phyloP scores from a whole-genome alignment of 2,329 filamentous ascomycete genomes.

The Diplodia sapinea region DNA sequence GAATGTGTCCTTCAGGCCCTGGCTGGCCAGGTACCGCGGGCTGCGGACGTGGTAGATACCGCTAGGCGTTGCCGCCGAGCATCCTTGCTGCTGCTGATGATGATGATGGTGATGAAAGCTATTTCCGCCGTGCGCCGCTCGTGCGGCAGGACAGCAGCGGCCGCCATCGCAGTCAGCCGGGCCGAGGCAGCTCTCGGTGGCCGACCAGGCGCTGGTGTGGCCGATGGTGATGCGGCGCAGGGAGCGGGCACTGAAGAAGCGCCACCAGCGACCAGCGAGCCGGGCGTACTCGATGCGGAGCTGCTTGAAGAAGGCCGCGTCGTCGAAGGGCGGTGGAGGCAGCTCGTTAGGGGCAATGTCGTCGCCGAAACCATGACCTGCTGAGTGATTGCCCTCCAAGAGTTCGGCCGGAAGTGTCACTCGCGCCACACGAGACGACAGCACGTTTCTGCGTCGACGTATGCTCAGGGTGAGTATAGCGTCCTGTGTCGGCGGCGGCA shows the following conservation, averaged over 20 bases:
- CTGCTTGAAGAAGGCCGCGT: slow-evolving; percentile 22
- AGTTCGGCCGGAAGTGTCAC: slow-evolving; percentile 23
- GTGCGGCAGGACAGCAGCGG: slow-evolving; percentile 10
- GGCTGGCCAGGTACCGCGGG: slow-evolving; percentile 40
- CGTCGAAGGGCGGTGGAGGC: slow-evolving; percentile 15
- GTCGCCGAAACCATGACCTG: background rate
- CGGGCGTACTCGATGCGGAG: slow-evolving; percentile 27
- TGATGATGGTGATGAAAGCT: background rate
- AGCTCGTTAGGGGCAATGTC: background rate
- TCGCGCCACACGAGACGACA: slow-evolving; percentile 23
- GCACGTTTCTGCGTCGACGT: slow-evolving; percentile 10
- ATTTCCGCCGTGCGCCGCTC: slow-evolving; percentile 8
- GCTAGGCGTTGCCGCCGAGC: slow-evolving; percentile 10
- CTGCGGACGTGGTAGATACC: slow-evolving; percentile 21
- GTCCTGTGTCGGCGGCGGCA: background rate
- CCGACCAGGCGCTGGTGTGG: slow-evolving; percentile 21
- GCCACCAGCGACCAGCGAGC: slow-evolving; percentile 27
- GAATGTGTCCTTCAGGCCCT: slow-evolving; percentile 43
- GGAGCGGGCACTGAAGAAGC: slow-evolving; percentile 29
- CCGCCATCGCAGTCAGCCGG: slow-evolving; percentile 8
- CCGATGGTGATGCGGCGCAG: slow-evolving; percentile 27
- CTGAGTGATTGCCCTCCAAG: background rate
- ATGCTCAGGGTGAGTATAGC: slow-evolving; percentile 19
- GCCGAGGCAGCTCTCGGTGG: slow-evolving; percentile 11
- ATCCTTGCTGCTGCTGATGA: background rate